Evolutionary conservation across 23 red algal genomes (phyloP).

Genomic region (Gracilaria domingensis): DNA sequence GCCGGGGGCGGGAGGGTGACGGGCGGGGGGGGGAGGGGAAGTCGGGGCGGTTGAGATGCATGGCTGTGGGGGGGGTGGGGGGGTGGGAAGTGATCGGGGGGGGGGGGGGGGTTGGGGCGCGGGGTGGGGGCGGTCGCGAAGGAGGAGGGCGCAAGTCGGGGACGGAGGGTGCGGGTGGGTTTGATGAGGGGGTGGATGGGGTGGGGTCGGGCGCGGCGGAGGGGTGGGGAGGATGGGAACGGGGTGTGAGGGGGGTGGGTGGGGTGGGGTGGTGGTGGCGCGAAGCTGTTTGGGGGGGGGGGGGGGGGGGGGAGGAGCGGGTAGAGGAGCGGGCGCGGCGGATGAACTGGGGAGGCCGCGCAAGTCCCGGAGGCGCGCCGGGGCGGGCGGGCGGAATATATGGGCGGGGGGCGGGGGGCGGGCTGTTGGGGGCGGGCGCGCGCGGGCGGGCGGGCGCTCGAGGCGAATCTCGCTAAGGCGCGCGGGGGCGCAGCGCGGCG

Average conservation of each 20-base stretch:
- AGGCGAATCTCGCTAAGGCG: neutral
- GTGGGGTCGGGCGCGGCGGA: too few relatives aligned
- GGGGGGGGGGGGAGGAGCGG: neutral
- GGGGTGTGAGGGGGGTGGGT: neutral
- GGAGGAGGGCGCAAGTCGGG: neutral
- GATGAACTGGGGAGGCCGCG: neutral
- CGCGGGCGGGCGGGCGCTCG: too few relatives aligned
- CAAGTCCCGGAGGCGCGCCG: too few relatives aligned
- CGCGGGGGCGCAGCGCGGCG: neutral
- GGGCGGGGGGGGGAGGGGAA: constrained; percentile 21
- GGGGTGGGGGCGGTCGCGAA: neutral
- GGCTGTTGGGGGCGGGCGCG: neutral
- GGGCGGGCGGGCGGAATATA: neutral
- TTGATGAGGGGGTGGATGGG: neutral
- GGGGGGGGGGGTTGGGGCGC: too few relatives aligned
- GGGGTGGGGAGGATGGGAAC: neutral
- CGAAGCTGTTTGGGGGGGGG: too few relatives aligned
- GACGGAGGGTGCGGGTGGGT: neutral
- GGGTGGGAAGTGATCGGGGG: neutral
- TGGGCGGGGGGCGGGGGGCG: neutral
- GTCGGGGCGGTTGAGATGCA: constrained; percentile 19
- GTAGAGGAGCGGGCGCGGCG: neutral
- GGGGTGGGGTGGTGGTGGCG: neutral
- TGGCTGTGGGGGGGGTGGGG: neutral
- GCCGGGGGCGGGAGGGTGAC: constrained; percentile 21